phyloP scores from a whole-genome alignment of 1,284 basidiomycete genomes.

The Melampsora larici-populina region DNA sequence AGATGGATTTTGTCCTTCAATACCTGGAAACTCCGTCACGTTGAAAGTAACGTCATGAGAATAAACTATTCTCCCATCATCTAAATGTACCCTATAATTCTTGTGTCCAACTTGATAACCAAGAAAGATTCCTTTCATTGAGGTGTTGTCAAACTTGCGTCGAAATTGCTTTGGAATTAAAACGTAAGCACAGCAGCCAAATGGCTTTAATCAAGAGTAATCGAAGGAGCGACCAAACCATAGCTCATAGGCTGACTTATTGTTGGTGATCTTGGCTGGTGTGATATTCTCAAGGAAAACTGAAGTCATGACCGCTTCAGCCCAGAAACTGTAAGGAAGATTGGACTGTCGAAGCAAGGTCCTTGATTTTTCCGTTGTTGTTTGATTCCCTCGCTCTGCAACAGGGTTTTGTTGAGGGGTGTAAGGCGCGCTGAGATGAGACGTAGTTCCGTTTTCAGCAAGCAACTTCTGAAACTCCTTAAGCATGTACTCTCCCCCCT shows the following conservation, averaged over 20 bases:
- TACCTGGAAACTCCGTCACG: slow-evolving; percentile 10
- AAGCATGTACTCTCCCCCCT: too few species aligned
- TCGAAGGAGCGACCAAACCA: neutral
- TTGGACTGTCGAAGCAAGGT: neutral
- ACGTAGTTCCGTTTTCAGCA: too few species aligned
- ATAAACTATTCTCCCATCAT: neutral
- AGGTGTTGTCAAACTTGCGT: slow-evolving; percentile 9
- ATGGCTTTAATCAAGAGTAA: neutral
- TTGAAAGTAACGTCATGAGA: too few species aligned
- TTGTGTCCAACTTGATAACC: slow-evolving; percentile 5
- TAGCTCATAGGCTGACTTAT: neutral
- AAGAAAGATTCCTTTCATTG: slow-evolving; percentile 5
- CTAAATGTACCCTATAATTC: slow-evolving; percentile 16
- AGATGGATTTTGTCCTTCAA: neutral
- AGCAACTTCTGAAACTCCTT: too few species aligned
- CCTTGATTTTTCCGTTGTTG: neutral
- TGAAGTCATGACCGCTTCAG: too few species aligned
- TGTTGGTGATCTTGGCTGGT: too few species aligned
- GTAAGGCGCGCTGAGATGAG: too few species aligned
- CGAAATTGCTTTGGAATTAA: too few species aligned
- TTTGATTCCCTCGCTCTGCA: neutral
- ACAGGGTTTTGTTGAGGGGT: too few species aligned
- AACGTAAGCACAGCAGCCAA: too few species aligned
- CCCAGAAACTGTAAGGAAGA: neutral
- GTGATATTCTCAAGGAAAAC: slow-evolving; percentile 11